Evolutionary conservation across 345 rosid genomes (phyloP), one percentile per base, ranked within the genome.

Genomic region (Gynandropsis gynandra): DNA sequence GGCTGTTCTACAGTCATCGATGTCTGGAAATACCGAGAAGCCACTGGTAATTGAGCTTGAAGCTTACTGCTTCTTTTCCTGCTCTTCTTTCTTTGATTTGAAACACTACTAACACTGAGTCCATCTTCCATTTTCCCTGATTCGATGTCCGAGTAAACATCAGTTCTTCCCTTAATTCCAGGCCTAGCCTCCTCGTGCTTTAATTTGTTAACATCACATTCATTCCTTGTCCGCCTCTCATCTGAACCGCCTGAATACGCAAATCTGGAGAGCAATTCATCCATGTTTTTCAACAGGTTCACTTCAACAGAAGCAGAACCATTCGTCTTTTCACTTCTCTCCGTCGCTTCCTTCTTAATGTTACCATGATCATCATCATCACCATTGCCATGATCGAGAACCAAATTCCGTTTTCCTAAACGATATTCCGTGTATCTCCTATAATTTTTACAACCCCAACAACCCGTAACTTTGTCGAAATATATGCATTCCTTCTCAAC

Each of bases 1-100:
- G 54, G 42, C 31, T 33, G 57, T 47, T 64, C 61, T 47, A 27
- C 49, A 54, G 40, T 60, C 7, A 27, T 35, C 10, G 66, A 27
- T 7, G 19, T 7, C 16, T 65, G 40, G 43, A 63, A 69, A 35
- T 71, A 63, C 2, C 69, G 65, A 0, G 74, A 74, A 64, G 61
- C 72, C 64, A 61, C 71, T 17, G n/a, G 12, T 4, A 69, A 70
- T 35, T 63, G 10, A 18, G 45, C 33, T 43, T 55, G 39, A n/a
- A 3, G 13, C 52, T n/a, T 27, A 1, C 41, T 64, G 14, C 67
- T n/a, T 14, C 12, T 33, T 35, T 42, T 50, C 43, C 17, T 47
- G 29, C 29, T 24, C 37, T 6, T 15, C 9, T 12, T 47, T 16
- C 46, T 48, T 44, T 18, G 44, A 19, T 11, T 54, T 41, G 47